Base-by-base conservation (phyloP, 129 eudicot species). In the Tagetes patula region DNA sequence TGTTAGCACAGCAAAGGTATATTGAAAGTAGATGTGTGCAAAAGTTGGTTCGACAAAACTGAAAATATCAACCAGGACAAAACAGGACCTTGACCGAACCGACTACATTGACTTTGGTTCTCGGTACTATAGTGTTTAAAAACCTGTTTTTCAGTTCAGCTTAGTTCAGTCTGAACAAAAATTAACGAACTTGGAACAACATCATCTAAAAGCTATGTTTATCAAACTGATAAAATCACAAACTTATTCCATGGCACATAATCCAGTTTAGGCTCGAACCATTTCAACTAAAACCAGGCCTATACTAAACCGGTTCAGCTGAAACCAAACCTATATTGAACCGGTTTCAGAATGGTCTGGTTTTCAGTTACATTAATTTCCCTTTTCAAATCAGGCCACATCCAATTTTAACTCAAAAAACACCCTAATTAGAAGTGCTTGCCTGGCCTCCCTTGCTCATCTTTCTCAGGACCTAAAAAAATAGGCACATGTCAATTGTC, bases 381-480 rank as follows among this genome's bases (percentile, higher is more conserved):
- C 8, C 32, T 58, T 56, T 32, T 58, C 64, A 32, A 2, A 31
- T 58, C 39, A 5, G 32, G 64, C 32, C 39, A 5, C 1, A 0
- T 31, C 14, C 39, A 1, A 31, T 54, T 58, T 5, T 58, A 58
- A 31, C 64, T 31, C 39, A 34, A 36, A 12, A 45, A 36, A 34
- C 67, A 36, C 27, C 40, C 3, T 1, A 10, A 36, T 36, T 34
- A 30, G 5, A 36, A 47, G 37, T 30, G 73, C 67, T 82, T 75
- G 85, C 96, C 96, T 75, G 89, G 83, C 54, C 81, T 83, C 65
- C 83, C 91, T 77, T 79, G 89, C 11, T 90, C 96, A 73, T 90
- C 94, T 40, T 46, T 78, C 75, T 87, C 96, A 30, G 84, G 96
- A 64, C 96, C 96, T 90, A 56, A 78, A 41, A 52, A 10, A 65